Evolutionary conservation across 352 stramenopile genomes (phyloP).

Genomic region (Phytophthora niederhauseri): DNA sequence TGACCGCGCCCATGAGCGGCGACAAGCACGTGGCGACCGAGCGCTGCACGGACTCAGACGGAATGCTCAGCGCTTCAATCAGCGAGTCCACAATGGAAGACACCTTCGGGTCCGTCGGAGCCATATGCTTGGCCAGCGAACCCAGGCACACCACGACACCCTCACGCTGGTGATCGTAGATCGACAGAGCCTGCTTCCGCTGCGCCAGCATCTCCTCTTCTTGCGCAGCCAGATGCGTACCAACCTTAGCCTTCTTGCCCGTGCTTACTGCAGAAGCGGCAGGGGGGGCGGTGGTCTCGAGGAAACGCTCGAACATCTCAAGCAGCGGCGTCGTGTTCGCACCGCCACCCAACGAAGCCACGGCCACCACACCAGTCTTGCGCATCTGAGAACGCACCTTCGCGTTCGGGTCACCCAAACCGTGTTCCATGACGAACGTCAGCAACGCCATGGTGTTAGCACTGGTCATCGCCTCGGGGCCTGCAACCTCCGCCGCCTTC

Average conservation of each 20-base stretch:
- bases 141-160: slow-evolving; percentile 92
- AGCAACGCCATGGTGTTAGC: slow-evolving; percentile 68
- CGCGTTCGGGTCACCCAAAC: slow-evolving; percentile 71
- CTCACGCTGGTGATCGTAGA: slow-evolving; percentile 90
- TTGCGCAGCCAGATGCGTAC: slow-evolving; percentile 33
- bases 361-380: slow-evolving; percentile 82
- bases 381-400: slow-evolving; percentile 85
- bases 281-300: slow-evolving; percentile 60
- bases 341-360: slow-evolving; percentile 69
- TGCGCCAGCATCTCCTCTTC: slow-evolving; percentile 43
- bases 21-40: slow-evolving; percentile 92
- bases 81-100: slow-evolving; percentile 88
- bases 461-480: slow-evolving; percentile 49
- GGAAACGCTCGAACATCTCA: slow-evolving; percentile 75
- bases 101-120: slow-evolving; percentile 89
- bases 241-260: slow-evolving; percentile 43
- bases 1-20: slow-evolving; percentile 86
- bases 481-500: slow-evolving; percentile 52
- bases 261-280: slow-evolving; percentile 10
- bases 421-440: slow-evolving; percentile 84
- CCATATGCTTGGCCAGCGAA: slow-evolving; percentile 91
- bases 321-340: slow-evolving; percentile 72
- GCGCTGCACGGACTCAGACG: slow-evolving; percentile 93
- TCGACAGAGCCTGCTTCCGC: slow-evolving; percentile 45
- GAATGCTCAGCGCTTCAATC: slow-evolving; percentile 89